Evolutionary conservation across 495 filamentous ascomycete genomes (phyloP).

Genomic region (Aspergillus taichungensis): DNA sequence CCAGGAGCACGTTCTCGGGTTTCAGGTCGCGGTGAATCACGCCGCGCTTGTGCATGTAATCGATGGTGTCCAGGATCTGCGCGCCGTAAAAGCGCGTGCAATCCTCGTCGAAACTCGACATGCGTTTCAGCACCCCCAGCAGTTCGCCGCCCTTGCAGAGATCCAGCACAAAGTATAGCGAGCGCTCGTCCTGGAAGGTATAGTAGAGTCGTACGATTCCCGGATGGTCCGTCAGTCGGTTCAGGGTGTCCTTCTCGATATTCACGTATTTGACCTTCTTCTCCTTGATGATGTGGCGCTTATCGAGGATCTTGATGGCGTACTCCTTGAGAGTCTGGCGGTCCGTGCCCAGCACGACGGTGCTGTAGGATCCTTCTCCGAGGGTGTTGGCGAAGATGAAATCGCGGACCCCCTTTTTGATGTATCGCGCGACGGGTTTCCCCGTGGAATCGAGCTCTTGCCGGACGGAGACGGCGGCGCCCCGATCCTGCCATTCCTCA

Average conservation of each 20-base stretch:
- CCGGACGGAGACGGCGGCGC: slow-evolving; percentile 69
- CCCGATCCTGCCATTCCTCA: slow-evolving; percentile 93
- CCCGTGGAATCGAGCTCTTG: slow-evolving; percentile 79
- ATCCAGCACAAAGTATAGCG: slow-evolving; percentile 94
- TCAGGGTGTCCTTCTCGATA: slow-evolving; percentile 97
- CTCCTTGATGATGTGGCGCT: slow-evolving; percentile 99
- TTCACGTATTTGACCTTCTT: slow-evolving; percentile 99
- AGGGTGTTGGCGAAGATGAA: slow-evolving; percentile 89
- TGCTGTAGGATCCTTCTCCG: slow-evolving; percentile 97
- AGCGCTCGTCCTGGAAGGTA: slow-evolving; percentile 95
- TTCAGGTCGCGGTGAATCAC: slow-evolving; percentile 97
- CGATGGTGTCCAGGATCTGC: slow-evolving; percentile 92
- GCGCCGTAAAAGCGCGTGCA: slow-evolving; percentile 92
- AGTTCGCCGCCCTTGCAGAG: slow-evolving; percentile 89
- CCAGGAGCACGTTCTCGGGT: slow-evolving; percentile 92
- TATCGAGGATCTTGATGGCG: slow-evolving; percentile 97
- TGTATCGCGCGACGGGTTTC: slow-evolving; percentile 65
- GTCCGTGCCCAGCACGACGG: slow-evolving; percentile 89
- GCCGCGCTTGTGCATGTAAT: slow-evolving; percentile 94
- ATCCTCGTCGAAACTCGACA: slow-evolving; percentile 90
- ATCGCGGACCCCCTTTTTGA: slow-evolving; percentile 97
- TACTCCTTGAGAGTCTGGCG: slow-evolving; percentile 93
- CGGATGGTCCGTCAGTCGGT: slow-evolving; percentile 90
- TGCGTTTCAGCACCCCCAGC: slow-evolving; percentile 84
- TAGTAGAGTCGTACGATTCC: slow-evolving; percentile 97